Evolutionary conservation across 2,329 filamentous ascomycete genomes (phyloP), one percentile per base, ranked within the genome.

Genomic region (Venturia nashicola): DNA sequence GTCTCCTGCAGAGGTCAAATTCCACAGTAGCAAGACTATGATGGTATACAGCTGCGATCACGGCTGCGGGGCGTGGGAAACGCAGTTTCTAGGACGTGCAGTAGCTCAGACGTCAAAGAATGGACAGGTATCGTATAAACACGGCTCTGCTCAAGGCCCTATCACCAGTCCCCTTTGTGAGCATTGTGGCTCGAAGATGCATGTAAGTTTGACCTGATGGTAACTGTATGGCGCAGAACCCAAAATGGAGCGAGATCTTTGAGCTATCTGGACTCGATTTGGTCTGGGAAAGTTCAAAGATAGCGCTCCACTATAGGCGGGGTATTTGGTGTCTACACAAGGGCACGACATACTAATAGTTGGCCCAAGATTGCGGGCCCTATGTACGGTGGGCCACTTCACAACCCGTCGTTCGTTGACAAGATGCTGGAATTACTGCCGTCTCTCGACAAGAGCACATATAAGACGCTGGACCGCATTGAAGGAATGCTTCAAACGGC

Each of bases 401-500:
- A 99, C 75, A 91, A 91, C 55, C 82, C 85, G 7, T 83, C 86
- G 1, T 99, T 97, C 71, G 85, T 99, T 66, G 83, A 89, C 70
- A 84, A 83, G 64, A 86, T 99, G 32, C 80, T 99, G 18, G 83
- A 86, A 54, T 83, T 87, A 65, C 80, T 96, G 9, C 86, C 90
- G 0, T 76, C 79, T 4, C 83, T 85, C 0, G 84, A 91, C 59
- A 80, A 80, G 34, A 79, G 85, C 0, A 82, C 86, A 0, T 99
- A 99, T 71, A 85, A 86, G 46, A 99, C 94, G 0, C 84, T 86
- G 36, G 81, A 85, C 16, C 84, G 94, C 62, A 87, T 99, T 59
- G 86, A 93, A 74, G 94, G 94, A 62, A 96, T 97, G 92, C 81
- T 99, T 44, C 86, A 85, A 27, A 92, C 91, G 2, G 93, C 92